Evolutionary conservation across 2,329 filamentous ascomycete species (phyloP).

Genomic region (Sphaerulina vaccinii): DNA sequence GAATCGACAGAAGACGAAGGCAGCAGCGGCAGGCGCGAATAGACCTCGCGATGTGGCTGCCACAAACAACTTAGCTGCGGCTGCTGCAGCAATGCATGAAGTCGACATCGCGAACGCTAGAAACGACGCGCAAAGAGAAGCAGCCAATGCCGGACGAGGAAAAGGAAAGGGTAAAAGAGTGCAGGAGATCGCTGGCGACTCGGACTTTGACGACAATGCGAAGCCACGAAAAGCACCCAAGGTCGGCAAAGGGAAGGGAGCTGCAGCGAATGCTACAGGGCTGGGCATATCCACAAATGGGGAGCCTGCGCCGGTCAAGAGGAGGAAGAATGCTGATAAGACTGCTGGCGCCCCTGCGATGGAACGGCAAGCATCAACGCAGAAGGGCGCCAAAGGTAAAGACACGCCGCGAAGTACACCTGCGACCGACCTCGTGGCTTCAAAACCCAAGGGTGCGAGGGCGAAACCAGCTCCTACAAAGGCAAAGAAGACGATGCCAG

Average conservation of each 20-base stretch:
- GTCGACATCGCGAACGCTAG: slow-evolving; percentile 77
- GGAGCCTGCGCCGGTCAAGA: slow-evolving; percentile 69
- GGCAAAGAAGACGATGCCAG: slow-evolving; percentile 70
- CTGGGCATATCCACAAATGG: slow-evolving; percentile 65
- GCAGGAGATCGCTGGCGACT: slow-evolving; percentile 64
- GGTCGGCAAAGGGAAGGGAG: slow-evolving; percentile 63
- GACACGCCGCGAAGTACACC: slow-evolving; percentile 70
- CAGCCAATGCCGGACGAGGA: slow-evolving; percentile 52
- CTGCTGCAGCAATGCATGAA: slow-evolving; percentile 72
- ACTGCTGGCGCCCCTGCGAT: slow-evolving; percentile 48
- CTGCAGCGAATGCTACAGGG: slow-evolving; percentile 41
- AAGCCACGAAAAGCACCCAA: slow-evolving; percentile 63
- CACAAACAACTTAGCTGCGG: slow-evolving; percentile 66
- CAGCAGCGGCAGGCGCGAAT: slow-evolving; percentile 62
- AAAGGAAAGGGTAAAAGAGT: slow-evolving; percentile 65
- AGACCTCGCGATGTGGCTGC: slow-evolving; percentile 76
- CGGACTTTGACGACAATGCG: slow-evolving; percentile 69
- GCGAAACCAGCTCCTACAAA: slow-evolving; percentile 63
- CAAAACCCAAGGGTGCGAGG: slow-evolving; percentile 72
- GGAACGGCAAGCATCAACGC: slow-evolving; percentile 67
- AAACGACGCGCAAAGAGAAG: slow-evolving; percentile 72
- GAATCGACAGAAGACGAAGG: slow-evolving; percentile 60
- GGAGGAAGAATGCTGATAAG: slow-evolving; percentile 80
- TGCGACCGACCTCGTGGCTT: slow-evolving; percentile 62
- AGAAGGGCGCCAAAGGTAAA: slow-evolving; percentile 37